Conservation (phyloP, 176 grass and related monocot species). For the Oryza coarctata region DNA sequence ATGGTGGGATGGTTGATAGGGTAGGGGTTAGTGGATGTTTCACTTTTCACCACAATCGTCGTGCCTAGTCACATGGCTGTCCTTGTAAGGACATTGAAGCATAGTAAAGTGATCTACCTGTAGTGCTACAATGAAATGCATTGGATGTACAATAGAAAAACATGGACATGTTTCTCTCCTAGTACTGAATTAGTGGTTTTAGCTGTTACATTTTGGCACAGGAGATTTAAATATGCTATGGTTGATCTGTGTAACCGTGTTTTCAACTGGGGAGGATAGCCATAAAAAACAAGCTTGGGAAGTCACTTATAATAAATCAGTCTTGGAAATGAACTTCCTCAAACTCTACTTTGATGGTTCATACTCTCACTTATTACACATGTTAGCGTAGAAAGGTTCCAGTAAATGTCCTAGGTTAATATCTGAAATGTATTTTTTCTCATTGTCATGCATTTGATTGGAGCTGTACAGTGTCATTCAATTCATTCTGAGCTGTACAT, state of each 20-base stretch:
- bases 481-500: neutral
- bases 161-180: conserved; percentile 15
- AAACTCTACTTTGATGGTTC: neutral
- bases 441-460: neutral
- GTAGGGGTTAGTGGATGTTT: conserved; percentile 39
- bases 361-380: neutral
- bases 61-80: conserved; percentile 41
- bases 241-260: neutral
- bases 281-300: neutral
- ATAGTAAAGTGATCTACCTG: conserved; percentile 34
- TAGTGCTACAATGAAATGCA: conserved; percentile 21
- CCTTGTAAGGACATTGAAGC: conserved; percentile 40
- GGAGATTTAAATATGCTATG: neutral
- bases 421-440: neutral
- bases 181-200: neutral
- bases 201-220: neutral
- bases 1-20: conserved; percentile 15
- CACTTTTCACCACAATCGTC: conserved; percentile 39
- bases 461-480: conserved; percentile 10
- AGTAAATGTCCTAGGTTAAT: neutral
- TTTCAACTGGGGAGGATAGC: neutral
- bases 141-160: conserved; percentile 49
- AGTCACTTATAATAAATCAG: neutral
- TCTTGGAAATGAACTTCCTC: neutral
- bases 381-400: neutral